phyloP scores from a whole-genome alignment of 257 asterid genomes.

The Solanum pennellii region DNA sequence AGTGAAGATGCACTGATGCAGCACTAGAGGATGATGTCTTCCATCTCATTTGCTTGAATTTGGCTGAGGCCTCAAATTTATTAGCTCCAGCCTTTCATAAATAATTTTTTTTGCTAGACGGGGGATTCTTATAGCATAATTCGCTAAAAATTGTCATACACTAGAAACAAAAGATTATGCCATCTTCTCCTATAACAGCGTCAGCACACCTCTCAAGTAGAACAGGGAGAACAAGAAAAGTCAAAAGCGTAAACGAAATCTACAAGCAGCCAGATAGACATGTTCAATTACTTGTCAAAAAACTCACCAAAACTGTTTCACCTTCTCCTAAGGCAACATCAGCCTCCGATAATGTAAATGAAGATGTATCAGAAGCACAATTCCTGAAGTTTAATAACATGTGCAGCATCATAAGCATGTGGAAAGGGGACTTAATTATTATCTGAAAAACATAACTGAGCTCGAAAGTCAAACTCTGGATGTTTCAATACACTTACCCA shows the following conservation, averaged over 20 bases:
- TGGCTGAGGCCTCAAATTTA: background rate
- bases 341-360: constrained; percentile 60
- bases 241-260: background rate
- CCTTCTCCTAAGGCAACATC: constrained; percentile 56
- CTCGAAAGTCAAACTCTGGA: background rate
- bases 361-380: constrained; percentile 35
- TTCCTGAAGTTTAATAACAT: constrained; percentile 41
- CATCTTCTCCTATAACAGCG: background rate
- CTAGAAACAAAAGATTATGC: background rate
- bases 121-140: background rate
- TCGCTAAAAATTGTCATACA: background rate
- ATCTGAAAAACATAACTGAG: background rate
- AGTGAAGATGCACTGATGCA: background rate
- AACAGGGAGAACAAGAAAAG: background rate
- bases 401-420: constrained; percentile 4
- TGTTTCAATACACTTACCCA: constrained; percentile 37
- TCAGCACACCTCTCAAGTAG: background rate
- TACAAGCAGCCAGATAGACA: background rate
- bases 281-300: background rate
- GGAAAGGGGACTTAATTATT: background rate
- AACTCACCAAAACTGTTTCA: constrained; percentile 65
- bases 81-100: background rate
- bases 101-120: background rate
- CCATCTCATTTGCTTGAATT: background rate
- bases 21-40: background rate